phyloP scores from a whole-genome alignment of 2,329 filamentous ascomycete species.

The Sordariomycetes sp. region DNA sequence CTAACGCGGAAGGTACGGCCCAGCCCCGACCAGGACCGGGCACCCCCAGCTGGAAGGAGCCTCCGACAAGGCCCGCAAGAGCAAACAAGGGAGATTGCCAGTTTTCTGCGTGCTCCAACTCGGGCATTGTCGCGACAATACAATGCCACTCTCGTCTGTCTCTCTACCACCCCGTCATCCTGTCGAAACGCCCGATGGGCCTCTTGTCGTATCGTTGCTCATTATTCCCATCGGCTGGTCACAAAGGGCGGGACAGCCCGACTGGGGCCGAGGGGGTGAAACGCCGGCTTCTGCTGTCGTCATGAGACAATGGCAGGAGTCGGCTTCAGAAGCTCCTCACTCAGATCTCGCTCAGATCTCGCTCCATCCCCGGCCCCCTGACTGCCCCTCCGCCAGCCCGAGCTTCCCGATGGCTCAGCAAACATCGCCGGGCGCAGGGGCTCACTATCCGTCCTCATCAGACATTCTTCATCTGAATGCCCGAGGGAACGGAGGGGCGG shows the following conservation, averaged over 20 bases:
- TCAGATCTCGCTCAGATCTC: neutral
- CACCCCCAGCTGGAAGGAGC: neutral
- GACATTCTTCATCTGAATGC: too few species aligned
- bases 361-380: neutral
- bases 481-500: too few species aligned
- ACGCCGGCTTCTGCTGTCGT: neutral
- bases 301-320: neutral
- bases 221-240: too few species aligned
- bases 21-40: neutral
- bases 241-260: neutral
- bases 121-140: neutral
- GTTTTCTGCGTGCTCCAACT: neutral
- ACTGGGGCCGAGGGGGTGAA: neutral
- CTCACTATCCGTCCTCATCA: too few species aligned
- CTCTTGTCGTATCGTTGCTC: too few species aligned
- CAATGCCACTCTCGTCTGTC: neutral
- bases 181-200: neutral
- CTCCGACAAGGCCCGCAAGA: neutral
- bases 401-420: too few species aligned
- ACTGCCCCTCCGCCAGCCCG: too few species aligned
- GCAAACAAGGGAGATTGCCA: neutral
- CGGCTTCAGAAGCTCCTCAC: neutral
- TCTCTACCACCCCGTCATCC: neutral
- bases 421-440: too few species aligned
- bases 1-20: neutral